Evolutionary conservation across 352 stramenopile species (phyloP), one percentile per base, ranked within the genome.

Genomic region (Pythium biforme): DNA sequence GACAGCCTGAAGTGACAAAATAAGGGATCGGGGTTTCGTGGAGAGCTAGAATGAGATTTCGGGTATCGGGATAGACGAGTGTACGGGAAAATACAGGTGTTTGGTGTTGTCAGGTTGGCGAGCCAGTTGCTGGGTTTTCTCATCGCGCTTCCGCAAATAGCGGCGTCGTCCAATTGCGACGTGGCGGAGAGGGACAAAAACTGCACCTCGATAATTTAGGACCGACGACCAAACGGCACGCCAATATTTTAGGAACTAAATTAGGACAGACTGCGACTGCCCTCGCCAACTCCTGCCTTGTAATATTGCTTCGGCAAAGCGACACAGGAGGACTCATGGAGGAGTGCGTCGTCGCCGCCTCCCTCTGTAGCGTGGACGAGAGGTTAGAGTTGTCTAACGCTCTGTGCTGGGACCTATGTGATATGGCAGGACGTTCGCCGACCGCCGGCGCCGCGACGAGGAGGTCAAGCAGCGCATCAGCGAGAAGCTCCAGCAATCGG

Each of bases 401-500:
- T 19, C 7, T 41, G 15, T 19, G 34, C 7, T 19, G 9, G 7
- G 34, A 41, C 15, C 34, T 10, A 41, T 41, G 34, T 11, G 4
- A 10, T 43, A 43, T 2, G 19, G n/a, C 34, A 64, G 56, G 14
- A 56, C 56, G 22, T 51, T 56, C n/a, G 39, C 26, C 15, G 56
- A 64, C 26, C 56, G 56, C 8, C 46, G 46, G 46, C 56, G 56
- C 37, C 56, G 56, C 20, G 56, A 64, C 22, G 56, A 64, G 26
- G 56, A 64, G 25, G 56, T 64, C 31, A 59, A 59, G 33, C 31
- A 60, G 41, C 59, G 59, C 41, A 66, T 66, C 34, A 66, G 59
- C 50, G 49, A 52, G 5, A 69, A 69, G 41, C 55, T 69, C 48
- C 41, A 51, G 23, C 48, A 69, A 34, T 69, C 62, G 40, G 62